Conservation (phyloP, 116 monocot species). For the Trichopus zeylanicus region DNA sequence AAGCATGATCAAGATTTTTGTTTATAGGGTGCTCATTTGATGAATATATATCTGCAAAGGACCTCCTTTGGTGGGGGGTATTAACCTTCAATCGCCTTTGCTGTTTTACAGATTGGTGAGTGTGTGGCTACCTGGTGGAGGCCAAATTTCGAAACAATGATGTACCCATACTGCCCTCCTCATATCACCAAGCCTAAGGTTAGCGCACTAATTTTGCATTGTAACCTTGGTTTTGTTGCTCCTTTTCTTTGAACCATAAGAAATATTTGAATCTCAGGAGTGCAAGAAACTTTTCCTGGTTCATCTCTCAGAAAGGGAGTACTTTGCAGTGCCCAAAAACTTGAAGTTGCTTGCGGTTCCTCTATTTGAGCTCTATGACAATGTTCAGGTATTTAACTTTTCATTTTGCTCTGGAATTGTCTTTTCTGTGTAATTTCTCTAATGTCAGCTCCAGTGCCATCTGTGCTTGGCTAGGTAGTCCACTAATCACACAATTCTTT, state of each 20-base stretch:
- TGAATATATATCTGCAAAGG: no score
- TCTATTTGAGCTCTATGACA: slow-evolving; percentile 96
- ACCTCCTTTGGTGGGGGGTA: background rate
- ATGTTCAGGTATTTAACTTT: slow-evolving; percentile 71
- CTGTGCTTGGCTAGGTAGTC: no score
- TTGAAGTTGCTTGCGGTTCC: slow-evolving; percentile 98
- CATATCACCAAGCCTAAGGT: slow-evolving; percentile 98
- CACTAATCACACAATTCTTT: no score
- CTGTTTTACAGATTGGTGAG: slow-evolving; percentile 72
- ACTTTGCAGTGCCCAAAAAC: slow-evolving; percentile 97
- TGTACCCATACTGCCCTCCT: slow-evolving; percentile 99
- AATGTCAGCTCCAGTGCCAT: background rate
- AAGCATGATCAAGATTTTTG: no score
- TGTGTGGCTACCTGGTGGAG: slow-evolving; percentile 99
- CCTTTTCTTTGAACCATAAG: background rate
- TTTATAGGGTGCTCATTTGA: no score
- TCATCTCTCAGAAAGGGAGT: slow-evolving; percentile 88
- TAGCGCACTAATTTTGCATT: no score
- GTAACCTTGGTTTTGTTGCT: background rate
- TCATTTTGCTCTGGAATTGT: background rate
- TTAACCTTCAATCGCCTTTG: background rate
- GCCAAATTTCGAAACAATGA: slow-evolving; percentile 95
- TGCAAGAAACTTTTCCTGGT: slow-evolving; percentile 98
- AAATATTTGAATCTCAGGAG: slow-evolving; percentile 40
- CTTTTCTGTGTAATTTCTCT: background rate